These are phyloP conservation scores for Pythium pyrilobum DNA, from an alignment of 352 stramenopile species.

Conservation along the genomic window DNA sequence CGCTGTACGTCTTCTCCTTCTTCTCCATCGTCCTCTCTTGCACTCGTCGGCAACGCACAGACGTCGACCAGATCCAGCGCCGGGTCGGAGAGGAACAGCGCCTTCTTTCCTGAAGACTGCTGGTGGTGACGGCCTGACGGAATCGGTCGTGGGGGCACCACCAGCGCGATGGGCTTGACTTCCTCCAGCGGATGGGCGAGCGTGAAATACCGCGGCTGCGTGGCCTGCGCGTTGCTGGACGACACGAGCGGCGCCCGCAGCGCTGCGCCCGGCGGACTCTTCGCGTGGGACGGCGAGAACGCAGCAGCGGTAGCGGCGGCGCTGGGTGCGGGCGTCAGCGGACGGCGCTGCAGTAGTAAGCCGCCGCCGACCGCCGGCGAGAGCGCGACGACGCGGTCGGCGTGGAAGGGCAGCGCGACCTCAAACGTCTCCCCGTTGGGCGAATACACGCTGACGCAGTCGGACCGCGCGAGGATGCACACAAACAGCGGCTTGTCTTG, in stretches of 20 bases:
- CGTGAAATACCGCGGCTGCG: conserved; percentile 63
- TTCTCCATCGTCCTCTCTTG: conserved; percentile 1
- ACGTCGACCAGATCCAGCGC: conserved; percentile 43
- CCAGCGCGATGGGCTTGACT: conserved; percentile 57
- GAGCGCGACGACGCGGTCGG: conserved; percentile 43
- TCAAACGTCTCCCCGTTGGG: conserved; percentile 64
- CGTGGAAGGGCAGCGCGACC: conserved; percentile 67
- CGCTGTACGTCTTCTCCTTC: background rate
- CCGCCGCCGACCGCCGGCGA: conserved; percentile 25
- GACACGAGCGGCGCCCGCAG: background rate
- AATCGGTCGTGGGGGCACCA: background rate
- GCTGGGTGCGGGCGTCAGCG: conserved; percentile 23
- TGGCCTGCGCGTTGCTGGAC: background rate
- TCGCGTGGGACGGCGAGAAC: conserved; percentile 18
- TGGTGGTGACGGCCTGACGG: background rate
- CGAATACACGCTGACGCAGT: conserved; percentile 66
- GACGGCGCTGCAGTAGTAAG: conserved; percentile 59
- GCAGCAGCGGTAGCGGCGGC: conserved; percentile 26
- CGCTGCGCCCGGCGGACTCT: background rate
- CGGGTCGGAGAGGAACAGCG: conserved; percentile 45
- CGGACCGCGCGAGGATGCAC: conserved; percentile 59
- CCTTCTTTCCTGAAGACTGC: background rate
- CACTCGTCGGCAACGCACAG: conserved; percentile 16
- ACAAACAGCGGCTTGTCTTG: conserved; percentile 23
- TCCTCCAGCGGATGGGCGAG: conserved; percentile 70